These are phyloP conservation scores for Cucurbita pepo DNA, from an alignment of 306 rosid species.

Conservation along the genomic window DNA sequence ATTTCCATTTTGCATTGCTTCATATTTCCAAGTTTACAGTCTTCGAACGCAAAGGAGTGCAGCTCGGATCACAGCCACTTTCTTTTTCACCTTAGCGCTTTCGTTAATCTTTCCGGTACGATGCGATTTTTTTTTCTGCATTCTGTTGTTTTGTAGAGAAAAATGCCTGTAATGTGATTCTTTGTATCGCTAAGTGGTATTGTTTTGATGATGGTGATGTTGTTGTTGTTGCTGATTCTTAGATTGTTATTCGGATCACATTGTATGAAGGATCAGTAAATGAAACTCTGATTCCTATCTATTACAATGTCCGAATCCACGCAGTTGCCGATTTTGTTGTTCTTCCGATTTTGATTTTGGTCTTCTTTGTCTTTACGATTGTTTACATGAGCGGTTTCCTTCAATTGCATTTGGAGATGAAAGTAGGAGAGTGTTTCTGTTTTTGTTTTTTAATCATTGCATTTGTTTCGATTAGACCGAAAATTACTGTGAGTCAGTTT, in stretches of 20 bases:
- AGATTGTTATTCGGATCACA: neutral
- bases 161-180: neutral
- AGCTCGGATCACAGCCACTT: neutral
- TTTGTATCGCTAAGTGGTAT: neutral
- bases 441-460: neutral
- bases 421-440: neutral
- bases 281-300: neutral
- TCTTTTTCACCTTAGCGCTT: neutral
- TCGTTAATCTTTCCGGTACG: neutral
- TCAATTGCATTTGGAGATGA: neutral
- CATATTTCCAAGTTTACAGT: neutral
- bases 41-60: neutral
- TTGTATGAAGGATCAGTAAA: neutral
- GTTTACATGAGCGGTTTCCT: neutral
- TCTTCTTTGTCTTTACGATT: neutral
- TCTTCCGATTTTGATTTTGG: neutral
- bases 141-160: neutral
- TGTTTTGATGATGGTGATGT: neutral
- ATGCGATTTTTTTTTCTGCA: neutral
- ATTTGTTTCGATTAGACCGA: neutral
- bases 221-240: neutral
- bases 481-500: neutral
- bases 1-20: neutral
- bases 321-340: neutral
- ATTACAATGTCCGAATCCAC: neutral